Base-by-base conservation (phyloP, 345 rosid genomes). In the Sisymbrium altissimum region DNA sequence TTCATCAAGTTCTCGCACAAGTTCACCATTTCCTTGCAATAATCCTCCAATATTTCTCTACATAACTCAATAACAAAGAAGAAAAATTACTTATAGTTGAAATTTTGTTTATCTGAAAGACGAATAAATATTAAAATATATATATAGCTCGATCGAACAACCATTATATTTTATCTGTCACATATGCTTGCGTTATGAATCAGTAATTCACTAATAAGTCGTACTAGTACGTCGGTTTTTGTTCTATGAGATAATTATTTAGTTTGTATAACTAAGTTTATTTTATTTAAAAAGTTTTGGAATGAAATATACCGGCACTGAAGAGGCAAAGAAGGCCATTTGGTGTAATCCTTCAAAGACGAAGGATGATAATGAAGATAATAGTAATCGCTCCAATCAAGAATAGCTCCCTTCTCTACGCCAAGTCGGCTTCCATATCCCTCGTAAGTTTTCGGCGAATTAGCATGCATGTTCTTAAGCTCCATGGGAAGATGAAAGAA, bases 401-500 rank as follows among this genome's bases (percentile, higher is more conserved):
- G 97, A 81, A 84, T 73, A 68, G 97, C 97, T 9, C 86, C 96
- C 43, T 88, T 94, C 18, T 91, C 82, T 15, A 92, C 79, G 2
- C 98, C 97, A 30, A 94, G 72, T n/a, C 97, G 82, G 78, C 98
- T 93, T 4, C 98, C 98, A 35, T 93, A 93, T 0, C 98, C 98
- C 72, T 93, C 98, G 7, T 93, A 93, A 9, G 96, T 93, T 59
- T 68, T 84, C 0, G 98, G 98, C 0, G 84, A 74, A 69, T 92
- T 94, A 0, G 96, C 93, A 21, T 88, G 85, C 17, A 67, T 69
- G 29, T 88, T 91, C 63, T 91, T 94, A 3, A 82, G 40, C 69
- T 88, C 96, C 93, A 88, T 67, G 4, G 98, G 97, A 18, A 64
- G 72, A 75, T 87, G 87, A 77, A 93, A 93, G 61, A 93, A 93